Evolutionary conservation across 768 basidiomycete species (phyloP).

Genomic region (Calocera viscosa): DNA sequence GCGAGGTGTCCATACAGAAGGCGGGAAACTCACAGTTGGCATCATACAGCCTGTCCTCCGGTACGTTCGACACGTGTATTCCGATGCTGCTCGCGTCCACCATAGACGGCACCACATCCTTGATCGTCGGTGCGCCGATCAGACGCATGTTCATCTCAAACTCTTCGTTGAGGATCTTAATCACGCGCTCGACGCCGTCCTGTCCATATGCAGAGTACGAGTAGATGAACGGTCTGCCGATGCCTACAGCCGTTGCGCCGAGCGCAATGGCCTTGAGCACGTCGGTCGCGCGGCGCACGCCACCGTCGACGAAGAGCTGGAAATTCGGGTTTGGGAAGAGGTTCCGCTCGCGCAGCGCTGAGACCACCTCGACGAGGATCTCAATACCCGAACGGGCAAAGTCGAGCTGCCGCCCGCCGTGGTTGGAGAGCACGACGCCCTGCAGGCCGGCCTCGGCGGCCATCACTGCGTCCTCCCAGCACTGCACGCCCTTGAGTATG

Average conservation of each 20-base stretch:
- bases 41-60: constrained; percentile 62
- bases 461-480: constrained; percentile 78
- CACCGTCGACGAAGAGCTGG: constrained; percentile 81
- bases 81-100: constrained; percentile 67
- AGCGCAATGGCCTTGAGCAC: constrained; percentile 79
- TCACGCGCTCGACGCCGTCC: constrained; percentile 71
- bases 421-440: constrained; percentile 77
- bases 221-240: constrained; percentile 80
- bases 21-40: constrained; percentile 54
- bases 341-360: constrained; percentile 51
- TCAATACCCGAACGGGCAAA: constrained; percentile 81
- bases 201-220: constrained; percentile 80
- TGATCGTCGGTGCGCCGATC: constrained; percentile 67
- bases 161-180: constrained; percentile 77
- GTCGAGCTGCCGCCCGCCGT: constrained; percentile 67
- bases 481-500: constrained; percentile 79
- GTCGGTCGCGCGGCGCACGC: constrained; percentile 81
- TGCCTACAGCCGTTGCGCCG: constrained; percentile 59
- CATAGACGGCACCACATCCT: constrained; percentile 77
- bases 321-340: constrained; percentile 59
- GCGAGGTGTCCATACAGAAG: not conserved
- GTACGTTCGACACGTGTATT: constrained; percentile 53
- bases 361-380: constrained; percentile 74
- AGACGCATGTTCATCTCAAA: constrained; percentile 97
- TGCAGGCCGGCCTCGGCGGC: constrained; percentile 66